Conservation (phyloP, 2,329 filamentous ascomycete genomes). For the Sarocladiaceae sp. region DNA sequence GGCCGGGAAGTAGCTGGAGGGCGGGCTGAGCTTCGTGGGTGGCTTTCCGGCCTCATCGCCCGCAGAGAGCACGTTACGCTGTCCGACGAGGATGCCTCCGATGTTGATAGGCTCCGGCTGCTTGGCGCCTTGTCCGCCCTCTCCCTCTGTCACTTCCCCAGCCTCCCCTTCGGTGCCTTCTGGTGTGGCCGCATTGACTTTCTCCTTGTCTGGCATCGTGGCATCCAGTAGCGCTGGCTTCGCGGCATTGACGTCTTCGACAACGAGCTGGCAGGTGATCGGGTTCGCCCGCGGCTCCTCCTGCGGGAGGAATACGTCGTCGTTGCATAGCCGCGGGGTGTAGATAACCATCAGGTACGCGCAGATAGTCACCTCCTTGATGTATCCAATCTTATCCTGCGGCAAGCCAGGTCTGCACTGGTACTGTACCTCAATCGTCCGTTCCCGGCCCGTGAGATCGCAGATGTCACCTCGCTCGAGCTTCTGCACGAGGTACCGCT, state of each 20-base stretch:
- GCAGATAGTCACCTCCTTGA: constrained; percentile 88
- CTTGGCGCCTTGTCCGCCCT: constrained; percentile 21
- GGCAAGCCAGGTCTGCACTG: constrained; percentile 70
- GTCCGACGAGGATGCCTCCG: constrained; percentile 49
- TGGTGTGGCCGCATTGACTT: background rate
- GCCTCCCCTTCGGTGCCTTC: background rate
- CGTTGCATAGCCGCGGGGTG: constrained; percentile 80
- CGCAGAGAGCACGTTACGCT: constrained; percentile 39
- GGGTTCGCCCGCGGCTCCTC: constrained; percentile 69
- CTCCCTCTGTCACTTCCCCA: constrained; percentile 12
- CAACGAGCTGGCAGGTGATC: constrained; percentile 69
- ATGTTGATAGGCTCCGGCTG: constrained; percentile 33
- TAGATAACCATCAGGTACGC: constrained; percentile 91
- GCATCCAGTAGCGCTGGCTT: constrained; percentile 5
- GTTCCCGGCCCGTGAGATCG: constrained; percentile 74
- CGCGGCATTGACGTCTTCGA: constrained; percentile 27
- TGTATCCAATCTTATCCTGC: constrained; percentile 76
- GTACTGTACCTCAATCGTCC: constrained; percentile 78
- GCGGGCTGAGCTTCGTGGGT: constrained; percentile 37
- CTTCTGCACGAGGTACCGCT: constrained; percentile 73
- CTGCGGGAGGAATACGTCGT: constrained; percentile 79
- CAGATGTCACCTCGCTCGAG: constrained; percentile 75
- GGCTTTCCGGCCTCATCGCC: constrained; percentile 42
- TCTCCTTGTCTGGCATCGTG: background rate
- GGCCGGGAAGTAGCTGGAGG: constrained; percentile 31